These are phyloP conservation scores for Boletus sensibilis DNA, from an alignment of 768 basidiomycete genomes.

Conservation along the genomic window DNA sequence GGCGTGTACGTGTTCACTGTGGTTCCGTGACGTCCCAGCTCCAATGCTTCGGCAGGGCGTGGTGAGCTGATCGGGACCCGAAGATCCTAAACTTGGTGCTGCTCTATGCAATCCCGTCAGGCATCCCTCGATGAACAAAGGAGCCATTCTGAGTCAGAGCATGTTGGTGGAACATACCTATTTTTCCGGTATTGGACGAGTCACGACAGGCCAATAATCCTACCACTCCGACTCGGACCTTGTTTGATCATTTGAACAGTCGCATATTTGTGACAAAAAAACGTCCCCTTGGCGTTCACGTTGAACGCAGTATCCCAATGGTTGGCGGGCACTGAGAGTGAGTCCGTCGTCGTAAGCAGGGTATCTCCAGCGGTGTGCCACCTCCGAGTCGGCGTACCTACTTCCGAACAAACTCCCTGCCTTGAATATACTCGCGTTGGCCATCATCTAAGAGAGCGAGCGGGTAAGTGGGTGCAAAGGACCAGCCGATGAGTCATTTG, in stretches of 20 bases:
- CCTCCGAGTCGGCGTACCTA: neutral
- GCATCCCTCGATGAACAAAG: no score
- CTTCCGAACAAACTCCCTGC: neutral
- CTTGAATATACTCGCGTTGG: neutral
- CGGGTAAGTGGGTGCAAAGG: neutral
- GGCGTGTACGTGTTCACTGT: slow-evolving; percentile 43
- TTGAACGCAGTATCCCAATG: slow-evolving; percentile 31
- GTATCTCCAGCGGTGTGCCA: neutral
- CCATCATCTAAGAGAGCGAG: neutral
- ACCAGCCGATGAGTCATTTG: neutral
- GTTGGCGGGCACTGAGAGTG: slow-evolving; percentile 25
- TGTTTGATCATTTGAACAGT: slow-evolving; percentile 41
- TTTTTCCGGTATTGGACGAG: neutral
- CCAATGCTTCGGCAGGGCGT: slow-evolving; percentile 29
- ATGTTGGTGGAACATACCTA: neutral
- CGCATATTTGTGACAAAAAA: slow-evolving; percentile 39
- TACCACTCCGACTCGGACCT: slow-evolving; percentile 12
- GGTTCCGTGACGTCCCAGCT: slow-evolving; percentile 38
- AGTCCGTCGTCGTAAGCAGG: neutral
- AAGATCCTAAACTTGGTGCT: slow-evolving; percentile 6
- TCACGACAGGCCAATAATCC: slow-evolving; percentile 33
- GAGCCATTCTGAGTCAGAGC: no score
- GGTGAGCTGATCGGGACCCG: neutral
- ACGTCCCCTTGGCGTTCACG: slow-evolving; percentile 36
- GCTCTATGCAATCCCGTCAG: neutral